Conservation (phyloP, 73 alveolate genomes). For the Tetrahymena borealis region DNA sequence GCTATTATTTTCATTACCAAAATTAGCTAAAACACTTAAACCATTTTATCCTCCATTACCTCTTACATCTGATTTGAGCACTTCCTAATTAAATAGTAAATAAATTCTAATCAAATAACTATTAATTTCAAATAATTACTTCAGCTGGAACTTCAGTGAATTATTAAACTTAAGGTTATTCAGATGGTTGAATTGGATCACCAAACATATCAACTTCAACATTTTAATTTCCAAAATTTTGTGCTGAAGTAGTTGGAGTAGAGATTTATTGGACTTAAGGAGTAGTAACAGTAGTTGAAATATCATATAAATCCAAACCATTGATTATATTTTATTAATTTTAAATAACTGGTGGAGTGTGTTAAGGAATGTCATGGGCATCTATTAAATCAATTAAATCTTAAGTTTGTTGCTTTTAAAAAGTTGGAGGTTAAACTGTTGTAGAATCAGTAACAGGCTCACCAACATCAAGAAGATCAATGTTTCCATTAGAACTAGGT, state of each 20-base stretch:
- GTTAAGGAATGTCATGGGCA: neutral
- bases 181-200: neutral
- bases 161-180: neutral
- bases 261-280: too few relatives aligned
- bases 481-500: neutral
- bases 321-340: too few relatives aligned
- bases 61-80: neutral
- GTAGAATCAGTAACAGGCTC: neutral
- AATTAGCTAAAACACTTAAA: neutral
- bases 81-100: neutral
- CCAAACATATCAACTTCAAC: constrained; percentile 2
- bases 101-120: neutral
- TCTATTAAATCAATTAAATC: neutral
- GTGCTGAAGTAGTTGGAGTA: neutral
- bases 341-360: too few relatives aligned
- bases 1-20: neutral
- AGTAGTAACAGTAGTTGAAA: neutral
- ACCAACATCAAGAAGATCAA: neutral
- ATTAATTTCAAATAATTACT: neutral
- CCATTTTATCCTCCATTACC: neutral
- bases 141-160: neutral
- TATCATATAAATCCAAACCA: neutral
- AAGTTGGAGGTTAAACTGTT: neutral
- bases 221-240: neutral
- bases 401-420: neutral